Base-by-base conservation (phyloP, 768 basidiomycete species). In the Lenzites betulinus region DNA sequence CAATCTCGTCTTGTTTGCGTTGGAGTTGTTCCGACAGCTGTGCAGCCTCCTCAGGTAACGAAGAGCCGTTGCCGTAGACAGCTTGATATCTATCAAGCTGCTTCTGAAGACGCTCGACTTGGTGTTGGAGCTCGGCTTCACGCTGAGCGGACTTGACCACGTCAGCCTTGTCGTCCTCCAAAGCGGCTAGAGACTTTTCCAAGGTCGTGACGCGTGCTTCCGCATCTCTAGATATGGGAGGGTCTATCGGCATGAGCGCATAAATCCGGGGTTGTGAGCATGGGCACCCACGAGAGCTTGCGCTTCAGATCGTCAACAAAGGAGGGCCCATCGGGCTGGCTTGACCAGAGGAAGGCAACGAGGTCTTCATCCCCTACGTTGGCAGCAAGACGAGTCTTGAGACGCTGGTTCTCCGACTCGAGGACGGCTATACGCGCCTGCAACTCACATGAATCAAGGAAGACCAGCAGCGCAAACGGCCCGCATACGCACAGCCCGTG, bases 341-440 rank as follows among this genome's bases (percentile, higher is more conserved):
- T 84, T 46, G 78, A 78, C 54, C 86, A 76, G 64, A 95, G 81
- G 71, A 93, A 92, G 5, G 75, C 74, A 73, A 95, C 79, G 35
- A 93, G 77, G 50, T 93, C 89, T 61, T 86, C 84, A 23, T 89
- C 81, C 7, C 88, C 86, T 1, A 82, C 78, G 26, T 85, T 75
- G 0, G 92, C 92, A 20, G 91, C 93, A n/a, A 95, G 76, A 30
- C 83, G 82, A 16, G 88, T 81, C 71, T 89, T 92, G 63, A 89
- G 78, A 23, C 94, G 81, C 42, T 77, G 79, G 12, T 90, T 76
- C 71, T 98, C 93, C 1, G 88, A 88, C 62, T 85, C 77, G 25
- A 96, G 71, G 28, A 85, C 82, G 13, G 71, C 70, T 44, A 98
- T 86, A 39, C 94, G 88, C 60, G 90, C 90, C 85, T 93, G 61